Evolutionary conservation across 768 basidiomycete genomes (phyloP).

Genomic region (Lactarius indigo): DNA sequence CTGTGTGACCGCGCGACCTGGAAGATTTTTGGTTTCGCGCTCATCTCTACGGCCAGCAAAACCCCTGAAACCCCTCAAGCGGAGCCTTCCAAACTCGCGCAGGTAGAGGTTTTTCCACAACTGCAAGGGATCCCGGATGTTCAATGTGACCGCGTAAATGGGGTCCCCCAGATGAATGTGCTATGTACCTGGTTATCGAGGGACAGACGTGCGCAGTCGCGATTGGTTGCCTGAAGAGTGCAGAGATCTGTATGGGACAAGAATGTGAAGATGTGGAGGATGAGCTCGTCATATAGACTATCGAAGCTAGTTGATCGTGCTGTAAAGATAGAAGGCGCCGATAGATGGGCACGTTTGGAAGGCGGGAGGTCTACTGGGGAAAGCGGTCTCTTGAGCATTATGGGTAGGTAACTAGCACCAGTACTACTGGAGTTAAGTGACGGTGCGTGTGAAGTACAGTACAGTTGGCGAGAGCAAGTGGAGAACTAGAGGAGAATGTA

Average conservation of each 20-base stretch:
- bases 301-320: constrained; percentile 41
- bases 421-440: neutral
- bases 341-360: constrained; percentile 44
- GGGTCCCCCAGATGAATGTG: constrained; percentile 27
- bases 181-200: constrained; percentile 59
- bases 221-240: constrained; percentile 54
- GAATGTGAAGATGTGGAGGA: constrained; percentile 70
- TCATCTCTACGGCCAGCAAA: constrained; percentile 55
- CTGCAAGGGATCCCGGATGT: constrained; percentile 32
- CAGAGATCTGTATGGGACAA: constrained; percentile 68
- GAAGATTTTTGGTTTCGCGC: constrained; percentile 55
- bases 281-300: constrained; percentile 69
- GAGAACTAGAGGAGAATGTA: no score
- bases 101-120: constrained; percentile 71
- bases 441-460: neutral
- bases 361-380: constrained; percentile 45
- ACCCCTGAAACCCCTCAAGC: constrained; percentile 66
- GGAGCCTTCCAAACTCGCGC: constrained; percentile 58
- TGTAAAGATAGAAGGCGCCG: neutral
- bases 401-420: neutral
- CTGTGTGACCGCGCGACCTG: constrained; percentile 41
- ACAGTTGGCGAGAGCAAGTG: neutral
- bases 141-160: constrained; percentile 19
- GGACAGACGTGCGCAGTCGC: constrained; percentile 64
- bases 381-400: constrained; percentile 31